A percentile compares a stretch with the other conserved stretches of the same genome.
phyloP scores from a whole-genome alignment of 2,329 filamentous ascomycete genomes.

The Paecilomyces variotii region DNA sequence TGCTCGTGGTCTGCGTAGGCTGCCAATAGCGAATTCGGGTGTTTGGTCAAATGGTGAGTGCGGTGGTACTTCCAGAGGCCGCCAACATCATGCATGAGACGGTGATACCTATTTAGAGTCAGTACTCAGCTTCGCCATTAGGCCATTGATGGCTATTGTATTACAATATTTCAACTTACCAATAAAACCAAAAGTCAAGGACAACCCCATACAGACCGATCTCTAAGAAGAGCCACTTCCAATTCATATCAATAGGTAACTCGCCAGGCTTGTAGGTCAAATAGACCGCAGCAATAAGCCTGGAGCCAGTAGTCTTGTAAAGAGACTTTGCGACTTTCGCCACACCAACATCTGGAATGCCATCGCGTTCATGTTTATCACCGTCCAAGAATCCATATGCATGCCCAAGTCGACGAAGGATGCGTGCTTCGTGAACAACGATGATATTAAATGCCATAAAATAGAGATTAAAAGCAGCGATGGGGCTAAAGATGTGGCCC shows the following conservation, averaged over 20 bases:
- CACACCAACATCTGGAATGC: no score
- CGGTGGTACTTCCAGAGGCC: background rate
- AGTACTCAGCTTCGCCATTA: background rate
- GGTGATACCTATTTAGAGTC: background rate
- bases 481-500: no score
- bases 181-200: background rate
- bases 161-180: background rate
- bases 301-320: no score
- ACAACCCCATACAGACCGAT: background rate
- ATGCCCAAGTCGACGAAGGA: no score
- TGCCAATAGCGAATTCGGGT: background rate
- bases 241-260: background rate
- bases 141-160: background rate
- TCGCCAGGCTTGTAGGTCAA: background rate
- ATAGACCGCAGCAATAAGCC: no score
- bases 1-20: background rate
- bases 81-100: no score
- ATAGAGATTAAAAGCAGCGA: no score
- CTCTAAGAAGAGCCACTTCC: background rate
- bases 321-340: no score
- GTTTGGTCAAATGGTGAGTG: background rate
- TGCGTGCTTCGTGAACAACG: no score
- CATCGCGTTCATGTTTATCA: no score
- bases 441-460: no score
- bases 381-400: no score